Conservation (phyloP, 2,329 filamentous ascomycete species). For the Exophiala bonariae region DNA sequence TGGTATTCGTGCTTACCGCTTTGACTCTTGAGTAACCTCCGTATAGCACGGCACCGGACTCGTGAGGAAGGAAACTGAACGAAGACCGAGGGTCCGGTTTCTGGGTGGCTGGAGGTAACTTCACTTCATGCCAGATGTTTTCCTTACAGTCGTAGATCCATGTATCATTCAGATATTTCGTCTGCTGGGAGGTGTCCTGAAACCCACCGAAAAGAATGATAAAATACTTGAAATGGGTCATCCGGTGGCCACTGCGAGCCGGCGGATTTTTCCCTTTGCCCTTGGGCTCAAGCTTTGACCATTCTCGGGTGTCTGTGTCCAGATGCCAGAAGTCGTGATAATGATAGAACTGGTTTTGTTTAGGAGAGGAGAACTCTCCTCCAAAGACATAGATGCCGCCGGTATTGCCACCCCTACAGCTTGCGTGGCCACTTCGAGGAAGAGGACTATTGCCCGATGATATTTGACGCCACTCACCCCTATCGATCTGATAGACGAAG, state of each 20-base stretch:
- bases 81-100: conserved; percentile 90
- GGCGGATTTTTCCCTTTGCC: conserved; percentile 72
- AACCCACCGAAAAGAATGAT: conserved; percentile 95
- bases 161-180: conserved; percentile 87
- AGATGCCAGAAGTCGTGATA: conserved; percentile 98
- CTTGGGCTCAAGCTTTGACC: conserved; percentile 81
- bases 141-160: conserved; percentile 94
- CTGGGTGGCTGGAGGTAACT: conserved; percentile 72
- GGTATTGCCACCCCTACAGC: conserved; percentile 84
- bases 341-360: conserved; percentile 98
- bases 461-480: conserved; percentile 86
- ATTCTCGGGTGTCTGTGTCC: conserved; percentile 81
- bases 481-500: conserved; percentile 71
- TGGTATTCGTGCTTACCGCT: conserved; percentile 56
- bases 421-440: conserved; percentile 89
- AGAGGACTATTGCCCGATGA: conserved; percentile 89
- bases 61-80: conserved; percentile 88
- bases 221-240: conserved; percentile 97
- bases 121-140: conserved; percentile 79
- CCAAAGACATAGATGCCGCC: conserved; percentile 89
- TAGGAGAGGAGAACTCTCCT: conserved; percentile 90
- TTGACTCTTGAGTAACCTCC: conserved; percentile 95
- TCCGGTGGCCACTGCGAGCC: conserved; percentile 86
- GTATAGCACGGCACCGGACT: conserved; percentile 84
- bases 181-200: conserved; percentile 93